Conservation (phyloP, 768 basidiomycete species). For the Lentinula guzmanii region DNA sequence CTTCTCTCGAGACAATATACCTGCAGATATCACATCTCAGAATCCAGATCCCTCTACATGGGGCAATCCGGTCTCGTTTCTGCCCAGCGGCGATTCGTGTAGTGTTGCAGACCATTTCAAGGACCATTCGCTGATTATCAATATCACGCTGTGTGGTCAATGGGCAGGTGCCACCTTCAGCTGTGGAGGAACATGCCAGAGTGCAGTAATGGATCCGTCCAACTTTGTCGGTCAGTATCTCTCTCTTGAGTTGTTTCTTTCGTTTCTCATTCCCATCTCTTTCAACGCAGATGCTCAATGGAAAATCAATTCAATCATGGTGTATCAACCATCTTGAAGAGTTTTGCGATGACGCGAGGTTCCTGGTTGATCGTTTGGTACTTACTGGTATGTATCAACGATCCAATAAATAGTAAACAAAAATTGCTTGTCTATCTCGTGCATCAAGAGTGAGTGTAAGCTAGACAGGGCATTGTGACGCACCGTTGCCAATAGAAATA, state of each 20-base stretch:
- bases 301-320: not conserved
- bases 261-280: not conserved
- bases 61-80: slow-evolving; percentile 27
- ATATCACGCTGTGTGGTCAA: slow-evolving; percentile 44
- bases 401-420: not conserved
- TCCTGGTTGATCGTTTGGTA: not conserved
- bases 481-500: too few species aligned
- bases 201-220: slow-evolving; percentile 33
- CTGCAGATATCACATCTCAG: slow-evolving; percentile 23
- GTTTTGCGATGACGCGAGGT: not conserved
- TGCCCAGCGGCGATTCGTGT: slow-evolving; percentile 27
- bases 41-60: slow-evolving; percentile 24
- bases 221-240: slow-evolving; percentile 38
- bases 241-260: not conserved
- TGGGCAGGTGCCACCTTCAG: slow-evolving; percentile 25
- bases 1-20: slow-evolving; percentile 25
- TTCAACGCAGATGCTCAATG: not conserved
- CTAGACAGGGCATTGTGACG: too few species aligned
- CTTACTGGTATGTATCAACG: not conserved
- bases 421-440: not conserved
- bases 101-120: slow-evolving; percentile 27
- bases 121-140: slow-evolving; percentile 26
- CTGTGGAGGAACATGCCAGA: not conserved
- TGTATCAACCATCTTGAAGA: not conserved
- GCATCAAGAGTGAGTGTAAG: too few species aligned